Evolutionary conservation across 805 yeast genomes (phyloP).

Genomic region (Candida piceae): DNA sequence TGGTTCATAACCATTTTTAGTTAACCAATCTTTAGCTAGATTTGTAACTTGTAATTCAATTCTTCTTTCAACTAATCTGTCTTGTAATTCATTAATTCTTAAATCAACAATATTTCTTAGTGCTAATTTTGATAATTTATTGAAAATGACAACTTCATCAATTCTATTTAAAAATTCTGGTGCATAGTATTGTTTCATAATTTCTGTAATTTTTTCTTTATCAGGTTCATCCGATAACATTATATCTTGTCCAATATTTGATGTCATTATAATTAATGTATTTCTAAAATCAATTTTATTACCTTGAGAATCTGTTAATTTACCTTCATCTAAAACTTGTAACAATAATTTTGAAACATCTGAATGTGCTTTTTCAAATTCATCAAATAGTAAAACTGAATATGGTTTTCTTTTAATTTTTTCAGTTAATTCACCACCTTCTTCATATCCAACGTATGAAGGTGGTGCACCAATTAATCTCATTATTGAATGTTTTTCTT

Average conservation of each 20-base stretch:
- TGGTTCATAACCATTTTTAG: conserved; percentile 85
- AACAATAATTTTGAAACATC: conserved; percentile 87
- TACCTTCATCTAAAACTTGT: conserved; percentile 94
- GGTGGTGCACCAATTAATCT: conserved; percentile 97
- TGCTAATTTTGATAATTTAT: conserved; percentile 75
- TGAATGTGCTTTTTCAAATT: conserved; percentile 94
- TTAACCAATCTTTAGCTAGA: conserved; percentile 71
- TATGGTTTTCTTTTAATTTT: conserved; percentile 95
- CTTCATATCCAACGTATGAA: conserved; percentile 95
- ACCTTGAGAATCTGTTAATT: conserved; percentile 92
- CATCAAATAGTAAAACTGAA: conserved; percentile 88
- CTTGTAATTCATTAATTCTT: conserved; percentile 75
- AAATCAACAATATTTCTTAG: conserved; percentile 79
- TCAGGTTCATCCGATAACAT: conserved; percentile 60
- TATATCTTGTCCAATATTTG: conserved; percentile 92
- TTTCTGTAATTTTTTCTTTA: conserved; percentile 56
- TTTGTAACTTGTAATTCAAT: conserved; percentile 50
- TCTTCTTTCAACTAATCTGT: conserved; percentile 72
- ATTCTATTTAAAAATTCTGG: conserved; percentile 95
- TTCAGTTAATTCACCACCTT: conserved; percentile 93
- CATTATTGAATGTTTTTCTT: conserved; percentile 87
- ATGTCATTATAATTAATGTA: conserved; percentile 93
- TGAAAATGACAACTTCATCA: conserved; percentile 91
- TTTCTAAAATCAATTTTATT: conserved; percentile 91
- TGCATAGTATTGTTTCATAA: conserved; percentile 70